Conservation (phyloP, 2,329 filamentous ascomycete species). For the Pyricularia pennisetigena region DNA sequence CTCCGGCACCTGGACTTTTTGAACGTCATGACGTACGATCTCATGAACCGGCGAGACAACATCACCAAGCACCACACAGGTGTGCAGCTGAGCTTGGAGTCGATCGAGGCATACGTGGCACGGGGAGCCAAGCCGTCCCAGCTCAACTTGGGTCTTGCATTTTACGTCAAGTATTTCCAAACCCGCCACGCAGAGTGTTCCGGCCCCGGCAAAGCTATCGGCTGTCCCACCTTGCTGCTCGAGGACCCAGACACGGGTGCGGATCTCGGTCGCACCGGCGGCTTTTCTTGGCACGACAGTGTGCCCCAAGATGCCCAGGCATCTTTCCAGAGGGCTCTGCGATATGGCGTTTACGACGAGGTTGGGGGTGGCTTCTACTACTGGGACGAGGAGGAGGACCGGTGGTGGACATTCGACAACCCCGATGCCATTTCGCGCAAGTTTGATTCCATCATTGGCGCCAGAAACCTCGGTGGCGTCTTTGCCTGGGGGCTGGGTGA, state of each 20-base stretch:
- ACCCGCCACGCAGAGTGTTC: slow-evolving; percentile 33
- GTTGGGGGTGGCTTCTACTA: slow-evolving; percentile 56
- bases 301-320: slow-evolving; percentile 39
- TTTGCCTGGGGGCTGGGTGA: slow-evolving; percentile 71
- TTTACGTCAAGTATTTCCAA: slow-evolving; percentile 60
- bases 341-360: slow-evolving; percentile 45
- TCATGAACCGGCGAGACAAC: slow-evolving; percentile 64
- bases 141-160: slow-evolving; percentile 57
- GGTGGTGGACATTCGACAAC: slow-evolving; percentile 72
- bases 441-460: slow-evolving; percentile 47
- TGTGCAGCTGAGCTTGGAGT: slow-evolving; percentile 39
- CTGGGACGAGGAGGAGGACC: slow-evolving; percentile 45
- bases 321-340: slow-evolving; percentile 48
- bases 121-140: slow-evolving; percentile 44
- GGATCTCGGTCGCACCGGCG: slow-evolving; percentile 42
- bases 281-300: slow-evolving; percentile 50
- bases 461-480: slow-evolving; percentile 52
- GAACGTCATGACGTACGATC: slow-evolving; percentile 64
- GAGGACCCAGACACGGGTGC: slow-evolving; percentile 49
- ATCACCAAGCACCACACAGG: slow-evolving; percentile 56
- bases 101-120: slow-evolving; percentile 48
- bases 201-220: slow-evolving; percentile 29
- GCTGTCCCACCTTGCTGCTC: slow-evolving; percentile 47
- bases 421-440: slow-evolving; percentile 50
- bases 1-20: slow-evolving; percentile 53